Evolutionary conservation across 305 asterid species (phyloP).

Genomic region (Solanum aculeatissimum): DNA sequence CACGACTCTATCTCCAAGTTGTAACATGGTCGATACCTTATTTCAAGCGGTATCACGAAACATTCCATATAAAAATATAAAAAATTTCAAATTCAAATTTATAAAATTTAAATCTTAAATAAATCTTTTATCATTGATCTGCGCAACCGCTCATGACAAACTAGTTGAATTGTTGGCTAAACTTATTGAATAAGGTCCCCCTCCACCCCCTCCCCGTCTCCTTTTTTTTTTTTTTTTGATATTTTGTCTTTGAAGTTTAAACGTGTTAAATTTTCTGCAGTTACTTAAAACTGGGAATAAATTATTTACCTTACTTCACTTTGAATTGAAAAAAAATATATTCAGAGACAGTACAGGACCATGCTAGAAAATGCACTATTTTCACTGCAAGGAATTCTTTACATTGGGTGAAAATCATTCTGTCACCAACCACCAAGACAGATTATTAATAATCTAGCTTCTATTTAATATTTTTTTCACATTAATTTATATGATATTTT

Average conservation of each 20-base stretch:
- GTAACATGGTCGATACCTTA: neutral
- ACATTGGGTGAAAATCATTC: neutral
- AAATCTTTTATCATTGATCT: rapidly evolving
- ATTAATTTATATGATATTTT: neutral
- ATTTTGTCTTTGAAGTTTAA: neutral
- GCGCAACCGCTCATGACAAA: neutral
- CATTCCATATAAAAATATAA: neutral
- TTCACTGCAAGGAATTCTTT: neutral
- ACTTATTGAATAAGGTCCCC: neutral
- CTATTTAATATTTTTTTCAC: neutral
- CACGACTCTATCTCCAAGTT: neutral
- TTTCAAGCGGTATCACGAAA: neutral
- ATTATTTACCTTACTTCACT: neutral
- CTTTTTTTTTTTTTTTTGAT: too few relatives aligned
- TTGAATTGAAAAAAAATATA: neutral
- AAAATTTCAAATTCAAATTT: neutral
- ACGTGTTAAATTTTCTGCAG: neutral
- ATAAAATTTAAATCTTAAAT: neutral
- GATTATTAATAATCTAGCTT: too few relatives aligned
- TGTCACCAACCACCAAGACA: neutral
- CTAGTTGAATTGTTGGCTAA: neutral
- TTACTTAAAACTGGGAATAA: neutral
- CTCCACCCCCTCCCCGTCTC: too few relatives aligned
- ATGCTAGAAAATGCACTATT: neutral
- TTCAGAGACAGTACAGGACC: neutral